Percentiles rank a stretch among this genome's conserved stretches.
Conservation (phyloP, 2,329 filamentous ascomycete genomes). For the Neofusicoccum sp. region DNA sequence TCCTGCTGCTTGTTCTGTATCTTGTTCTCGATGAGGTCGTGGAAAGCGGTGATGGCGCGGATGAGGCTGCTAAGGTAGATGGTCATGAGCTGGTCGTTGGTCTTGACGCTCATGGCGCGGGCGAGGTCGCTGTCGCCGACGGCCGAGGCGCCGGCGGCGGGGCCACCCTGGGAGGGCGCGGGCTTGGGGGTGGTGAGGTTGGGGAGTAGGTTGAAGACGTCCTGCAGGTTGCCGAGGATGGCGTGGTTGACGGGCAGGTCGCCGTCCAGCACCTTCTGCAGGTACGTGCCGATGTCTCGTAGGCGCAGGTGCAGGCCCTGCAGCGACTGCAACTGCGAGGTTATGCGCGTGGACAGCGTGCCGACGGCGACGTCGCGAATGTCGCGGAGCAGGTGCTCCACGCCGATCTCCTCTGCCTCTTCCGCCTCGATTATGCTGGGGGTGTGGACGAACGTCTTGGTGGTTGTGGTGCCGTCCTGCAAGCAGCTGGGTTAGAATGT, state of each 20-base stretch:
- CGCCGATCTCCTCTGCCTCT: conserved; percentile 97
- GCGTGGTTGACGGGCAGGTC: conserved; percentile 95
- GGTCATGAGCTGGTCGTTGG: conserved; percentile 97
- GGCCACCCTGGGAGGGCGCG: conserved; percentile 43
- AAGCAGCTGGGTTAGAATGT: background rate
- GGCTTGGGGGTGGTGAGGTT: conserved; percentile 85
- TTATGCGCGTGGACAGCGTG: conserved; percentile 93
- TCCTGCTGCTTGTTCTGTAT: conserved; percentile 97
- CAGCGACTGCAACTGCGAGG: conserved; percentile 93
- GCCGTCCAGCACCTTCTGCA: conserved; percentile 92
- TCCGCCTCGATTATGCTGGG: conserved; percentile 98
- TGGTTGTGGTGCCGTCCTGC: conserved; percentile 93
- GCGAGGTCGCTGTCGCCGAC: conserved; percentile 78
- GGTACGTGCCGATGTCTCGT: conserved; percentile 90
- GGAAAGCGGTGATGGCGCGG: conserved; percentile 96
- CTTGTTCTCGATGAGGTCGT: conserved; percentile 99
- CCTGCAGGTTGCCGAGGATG: conserved; percentile 96
- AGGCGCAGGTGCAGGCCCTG: conserved; percentile 93
- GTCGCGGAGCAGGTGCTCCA: conserved; percentile 95
- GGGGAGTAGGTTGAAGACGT: conserved; percentile 96
- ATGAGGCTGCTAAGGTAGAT: conserved; percentile 98
- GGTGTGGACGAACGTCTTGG: conserved; percentile 97
- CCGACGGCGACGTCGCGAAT: conserved; percentile 97
- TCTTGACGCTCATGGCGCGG: conserved; percentile 98
- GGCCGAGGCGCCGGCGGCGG: conserved; percentile 45